Evolutionary conservation across 768 basidiomycete genomes (phyloP), one percentile per base, ranked within the genome.

Genomic region (Vishniacozyma victoriae): DNA sequence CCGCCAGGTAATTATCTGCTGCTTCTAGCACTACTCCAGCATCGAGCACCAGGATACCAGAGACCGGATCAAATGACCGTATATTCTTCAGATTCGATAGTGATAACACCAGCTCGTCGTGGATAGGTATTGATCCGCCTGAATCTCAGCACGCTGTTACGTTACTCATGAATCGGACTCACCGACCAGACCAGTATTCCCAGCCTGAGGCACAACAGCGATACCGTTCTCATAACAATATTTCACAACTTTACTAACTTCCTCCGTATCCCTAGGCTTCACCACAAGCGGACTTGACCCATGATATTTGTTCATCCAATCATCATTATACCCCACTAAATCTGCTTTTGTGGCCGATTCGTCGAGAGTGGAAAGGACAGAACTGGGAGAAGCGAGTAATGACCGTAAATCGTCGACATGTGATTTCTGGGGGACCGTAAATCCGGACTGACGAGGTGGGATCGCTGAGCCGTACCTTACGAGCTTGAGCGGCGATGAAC

Each of bases 161-260:
- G 9, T 7, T 9, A n/a, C 9, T 33, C n/a, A 33, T 33, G 14
- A 16, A 12, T 20, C 38, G 14, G 33, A 66, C 73, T 54, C 46
- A 47, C 92, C 95, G 29, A 99, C 95, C 12, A 99, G 80, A 14
- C 95, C 95, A 0, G 95, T 99, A 75, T 99, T 99, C 38, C 95
- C 95, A 39, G 95, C 93, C 72, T 99, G 95, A 1, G 95, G 95
- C 2, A 95, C 91, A 45, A 97, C 80, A n/a, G 83, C 84, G 35
- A 99, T 85, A 46, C 80, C 78, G 48, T 81, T 78, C 45, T 83
- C 77, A 59, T 84, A 81, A 72, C 95, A 97, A 77, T 83, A 87
- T 67, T 82, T 84, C 65, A 97, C 76, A 45, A 96, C 85, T 58
- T 85, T 76, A 70, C 84, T 85, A 67, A 97, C 90, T 74, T 99